Conservation (phyloP, 495 filamentous ascomycete genomes). For the Hypoxylon cercidicola region DNA sequence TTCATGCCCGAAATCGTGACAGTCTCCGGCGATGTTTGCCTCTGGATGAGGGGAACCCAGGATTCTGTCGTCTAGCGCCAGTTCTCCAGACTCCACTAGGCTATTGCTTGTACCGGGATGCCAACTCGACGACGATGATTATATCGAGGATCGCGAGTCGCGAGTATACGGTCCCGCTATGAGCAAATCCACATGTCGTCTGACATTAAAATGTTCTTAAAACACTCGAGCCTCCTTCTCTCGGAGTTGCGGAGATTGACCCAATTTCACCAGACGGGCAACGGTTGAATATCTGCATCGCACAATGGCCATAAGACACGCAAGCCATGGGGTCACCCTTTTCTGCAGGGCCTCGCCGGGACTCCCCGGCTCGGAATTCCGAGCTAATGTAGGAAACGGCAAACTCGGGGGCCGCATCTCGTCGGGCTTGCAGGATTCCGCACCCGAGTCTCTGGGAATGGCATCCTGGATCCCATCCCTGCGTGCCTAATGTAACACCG, state of each 20-base stretch:
- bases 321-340: neutral
- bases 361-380: neutral
- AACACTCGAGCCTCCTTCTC: neutral
- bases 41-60: neutral
- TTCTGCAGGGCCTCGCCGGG: slow-evolving; percentile 1
- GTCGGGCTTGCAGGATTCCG: slow-evolving; percentile 7
- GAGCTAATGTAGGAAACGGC: slow-evolving; percentile 5
- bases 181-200: neutral
- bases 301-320: neutral
- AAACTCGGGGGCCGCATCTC: slow-evolving; percentile 1
- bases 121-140: neutral
- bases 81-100: neutral
- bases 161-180: neutral
- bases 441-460: neutral
- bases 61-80: neutral
- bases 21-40: neutral
- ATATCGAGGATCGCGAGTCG: neutral
- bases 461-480: too few relatives aligned
- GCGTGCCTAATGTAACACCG: too few relatives aligned
- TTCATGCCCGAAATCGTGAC: neutral
- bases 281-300: neutral
- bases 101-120: neutral
- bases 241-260: slow-evolving; percentile 1
- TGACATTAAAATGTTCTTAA: neutral
- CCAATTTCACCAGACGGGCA: neutral